These are phyloP conservation scores for Colletotrichum noveboracense DNA, from an alignment of 2,329 filamentous ascomycete species.

Conservation along the genomic window DNA sequence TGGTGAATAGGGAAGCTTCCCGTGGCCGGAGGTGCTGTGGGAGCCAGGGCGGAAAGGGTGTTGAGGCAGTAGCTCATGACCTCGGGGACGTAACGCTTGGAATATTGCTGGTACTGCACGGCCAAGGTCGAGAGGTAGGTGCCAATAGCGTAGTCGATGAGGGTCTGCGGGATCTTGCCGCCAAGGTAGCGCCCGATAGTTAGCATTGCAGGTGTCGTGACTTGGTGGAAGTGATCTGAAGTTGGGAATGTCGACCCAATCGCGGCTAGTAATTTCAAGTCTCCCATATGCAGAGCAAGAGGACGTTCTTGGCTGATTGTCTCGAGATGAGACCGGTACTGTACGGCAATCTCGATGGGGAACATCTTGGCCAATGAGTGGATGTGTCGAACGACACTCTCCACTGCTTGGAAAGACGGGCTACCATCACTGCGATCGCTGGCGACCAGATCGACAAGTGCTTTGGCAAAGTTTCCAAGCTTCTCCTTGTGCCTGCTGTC, in stretches of 20 bases:
- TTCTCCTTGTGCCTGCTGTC: slow-evolving; percentile 85
- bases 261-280: slow-evolving; percentile 83
- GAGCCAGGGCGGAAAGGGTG: slow-evolving; percentile 72
- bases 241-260: slow-evolving; percentile 89
- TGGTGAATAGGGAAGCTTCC: slow-evolving; percentile 68
- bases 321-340: slow-evolving; percentile 76
- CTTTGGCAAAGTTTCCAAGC: slow-evolving; percentile 70
- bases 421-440: slow-evolving; percentile 38
- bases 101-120: slow-evolving; percentile 81
- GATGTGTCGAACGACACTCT: slow-evolving; percentile 84
- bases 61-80: slow-evolving; percentile 82
- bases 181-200: slow-evolving; percentile 85
- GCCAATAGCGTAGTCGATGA: slow-evolving; percentile 74
- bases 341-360: slow-evolving; percentile 76
- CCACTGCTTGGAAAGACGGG: slow-evolving; percentile 71
- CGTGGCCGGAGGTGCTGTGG: slow-evolving; percentile 50
- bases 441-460: slow-evolving; percentile 68
- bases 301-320: slow-evolving; percentile 55
- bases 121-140: slow-evolving; percentile 80
- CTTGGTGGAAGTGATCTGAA: slow-evolving; percentile 95
- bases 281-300: slow-evolving; percentile 65
- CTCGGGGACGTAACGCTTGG: slow-evolving; percentile 90
- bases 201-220: slow-evolving; percentile 88
- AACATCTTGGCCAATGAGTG: slow-evolving; percentile 92
- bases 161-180: slow-evolving; percentile 70